phyloP scores from a whole-genome alignment of 2,329 filamentous ascomycete genomes.

The Phaeosphaeriaceae sp. region DNA sequence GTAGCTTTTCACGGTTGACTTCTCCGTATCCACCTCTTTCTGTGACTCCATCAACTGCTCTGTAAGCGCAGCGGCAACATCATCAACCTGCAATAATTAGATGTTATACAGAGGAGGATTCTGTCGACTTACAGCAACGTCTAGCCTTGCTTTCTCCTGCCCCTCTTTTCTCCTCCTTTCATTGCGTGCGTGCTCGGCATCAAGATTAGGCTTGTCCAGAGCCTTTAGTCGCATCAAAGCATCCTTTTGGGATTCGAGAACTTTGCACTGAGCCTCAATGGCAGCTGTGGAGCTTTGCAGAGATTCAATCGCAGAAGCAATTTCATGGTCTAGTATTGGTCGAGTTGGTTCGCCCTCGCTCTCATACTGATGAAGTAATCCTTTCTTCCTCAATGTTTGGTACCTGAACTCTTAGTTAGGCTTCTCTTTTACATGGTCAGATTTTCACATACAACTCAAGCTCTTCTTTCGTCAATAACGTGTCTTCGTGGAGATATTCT shows the following conservation, averaged over 20 bases:
- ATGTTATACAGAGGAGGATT: background rate
- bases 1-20: slow-evolving; percentile 56
- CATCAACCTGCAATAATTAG: slow-evolving; percentile 33
- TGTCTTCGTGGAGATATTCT: slow-evolving; percentile 55
- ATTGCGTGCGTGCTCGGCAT: slow-evolving; percentile 46
- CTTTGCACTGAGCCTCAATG: slow-evolving; percentile 69
- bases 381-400: slow-evolving; percentile 41
- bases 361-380: slow-evolving; percentile 40
- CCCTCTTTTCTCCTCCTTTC: slow-evolving; percentile 46
- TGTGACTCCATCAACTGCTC: slow-evolving; percentile 50
- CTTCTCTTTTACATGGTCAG: background rate
- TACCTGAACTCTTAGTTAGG: slow-evolving; percentile 31
- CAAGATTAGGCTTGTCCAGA: slow-evolving; percentile 52
- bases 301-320: slow-evolving; percentile 67
- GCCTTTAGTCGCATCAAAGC: slow-evolving; percentile 64
- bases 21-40: slow-evolving; percentile 58
- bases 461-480: slow-evolving; percentile 58
- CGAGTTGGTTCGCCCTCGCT: slow-evolving; percentile 44
- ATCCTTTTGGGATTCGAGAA: slow-evolving; percentile 67
- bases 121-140: slow-evolving; percentile 39
- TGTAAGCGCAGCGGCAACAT: slow-evolving; percentile 34
- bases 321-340: slow-evolving; percentile 65
- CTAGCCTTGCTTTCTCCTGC: slow-evolving; percentile 52
- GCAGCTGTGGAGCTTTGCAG: slow-evolving; percentile 69
- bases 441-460: slow-evolving; percentile 50